These are phyloP conservation scores for Cyclotella atomus DNA, from an alignment of 108 stramenopile genomes.

Conservation along the genomic window DNA sequence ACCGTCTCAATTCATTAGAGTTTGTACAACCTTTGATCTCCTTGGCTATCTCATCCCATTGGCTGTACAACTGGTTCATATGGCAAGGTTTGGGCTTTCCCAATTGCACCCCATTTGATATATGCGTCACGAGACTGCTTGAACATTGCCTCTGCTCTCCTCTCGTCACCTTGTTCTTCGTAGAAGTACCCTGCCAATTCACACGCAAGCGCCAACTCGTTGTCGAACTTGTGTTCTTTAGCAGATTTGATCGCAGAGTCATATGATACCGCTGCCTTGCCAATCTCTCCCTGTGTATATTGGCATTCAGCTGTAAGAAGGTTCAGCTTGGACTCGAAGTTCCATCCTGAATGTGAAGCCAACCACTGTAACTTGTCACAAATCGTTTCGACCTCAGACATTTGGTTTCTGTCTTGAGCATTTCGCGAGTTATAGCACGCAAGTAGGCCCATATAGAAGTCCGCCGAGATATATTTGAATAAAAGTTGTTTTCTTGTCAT, in stretches of 20 bases:
- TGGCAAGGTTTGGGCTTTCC: too few relatives aligned
- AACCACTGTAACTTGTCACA: neutral
- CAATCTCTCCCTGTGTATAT: neutral
- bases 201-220: conserved; percentile 24
- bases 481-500: neutral
- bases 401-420: neutral
- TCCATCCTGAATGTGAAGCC: neutral
- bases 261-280: neutral
- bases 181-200: conserved; percentile 27
- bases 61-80: too few relatives aligned
- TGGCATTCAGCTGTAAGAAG: neutral
- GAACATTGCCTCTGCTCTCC: conserved; percentile 1
- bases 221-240: conserved; percentile 7
- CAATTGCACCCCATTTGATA: conserved; percentile 19
- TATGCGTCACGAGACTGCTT: neutral
- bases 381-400: neutral
- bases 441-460: conserved; percentile 2
- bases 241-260: neutral
- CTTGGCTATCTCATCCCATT: too few relatives aligned
- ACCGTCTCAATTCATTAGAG: too few relatives aligned
- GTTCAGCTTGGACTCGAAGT: neutral
- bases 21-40: too few relatives aligned
- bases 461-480: neutral
- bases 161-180: neutral
- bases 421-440: neutral